Evolutionary conservation across 2,329 filamentous ascomycete species (phyloP).

Genomic region (Pestalotiopsis sp.): DNA sequence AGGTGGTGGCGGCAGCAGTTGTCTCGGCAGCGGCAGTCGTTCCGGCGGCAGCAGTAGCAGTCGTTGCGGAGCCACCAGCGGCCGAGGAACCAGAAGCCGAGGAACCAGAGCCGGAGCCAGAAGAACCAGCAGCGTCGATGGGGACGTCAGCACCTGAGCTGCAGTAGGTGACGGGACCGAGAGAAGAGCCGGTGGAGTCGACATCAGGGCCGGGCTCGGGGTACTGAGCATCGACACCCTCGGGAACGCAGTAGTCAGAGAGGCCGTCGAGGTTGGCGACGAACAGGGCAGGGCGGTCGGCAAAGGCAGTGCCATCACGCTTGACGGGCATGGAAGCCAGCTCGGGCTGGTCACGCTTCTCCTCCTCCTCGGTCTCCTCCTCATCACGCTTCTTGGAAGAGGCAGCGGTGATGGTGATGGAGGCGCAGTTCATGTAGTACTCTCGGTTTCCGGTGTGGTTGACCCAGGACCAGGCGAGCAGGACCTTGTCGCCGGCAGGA

Average conservation of each 20-base stretch:
- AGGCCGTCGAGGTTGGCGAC: conserved; percentile 67
- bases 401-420: conserved; percentile 67
- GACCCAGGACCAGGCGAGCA: conserved; percentile 80
- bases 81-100: conserved; percentile 24
- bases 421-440: conserved; percentile 87
- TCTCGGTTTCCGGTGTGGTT: conserved; percentile 78
- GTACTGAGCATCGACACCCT: conserved; percentile 63
- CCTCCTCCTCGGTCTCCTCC: conserved; percentile 24
- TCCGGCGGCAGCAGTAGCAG: conserved; percentile 11
- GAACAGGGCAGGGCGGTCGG: conserved; percentile 67
- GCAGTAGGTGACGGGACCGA: conserved; percentile 30
- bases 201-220: conserved; percentile 66
- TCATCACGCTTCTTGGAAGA: conserved; percentile 31
- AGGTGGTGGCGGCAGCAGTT: conserved; percentile 11
- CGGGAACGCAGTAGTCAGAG: conserved; percentile 58
- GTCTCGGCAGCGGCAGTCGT: background rate
- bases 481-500: conserved; percentile 56
- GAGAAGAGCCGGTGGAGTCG: conserved; percentile 37
- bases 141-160: conserved; percentile 30
- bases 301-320: conserved; percentile 43
- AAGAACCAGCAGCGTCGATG: conserved; percentile 26
- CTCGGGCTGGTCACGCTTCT: conserved; percentile 24
- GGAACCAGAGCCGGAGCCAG: conserved; percentile 29
- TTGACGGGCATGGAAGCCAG: conserved; percentile 30
- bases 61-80: conserved; percentile 21